These are phyloP conservation scores for Ilyonectria robusta DNA, from an alignment of 2,329 filamentous ascomycete genomes.

Conservation along the genomic window DNA sequence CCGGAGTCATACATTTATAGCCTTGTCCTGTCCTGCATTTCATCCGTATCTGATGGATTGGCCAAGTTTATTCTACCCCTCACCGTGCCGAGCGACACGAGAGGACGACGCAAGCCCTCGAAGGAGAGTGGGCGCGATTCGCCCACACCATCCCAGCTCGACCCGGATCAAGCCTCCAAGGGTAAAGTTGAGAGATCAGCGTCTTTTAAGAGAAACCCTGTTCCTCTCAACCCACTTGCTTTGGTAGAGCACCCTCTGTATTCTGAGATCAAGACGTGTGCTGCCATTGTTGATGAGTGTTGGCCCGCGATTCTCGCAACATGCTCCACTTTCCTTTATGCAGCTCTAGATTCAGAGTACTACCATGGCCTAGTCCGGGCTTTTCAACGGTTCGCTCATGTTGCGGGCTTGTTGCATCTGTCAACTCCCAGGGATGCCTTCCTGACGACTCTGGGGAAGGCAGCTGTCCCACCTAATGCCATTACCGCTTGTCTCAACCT, in stretches of 20 bases:
- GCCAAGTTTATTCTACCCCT: slow-evolving; percentile 94
- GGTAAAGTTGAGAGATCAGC: slow-evolving; percentile 69
- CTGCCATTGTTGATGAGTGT: slow-evolving; percentile 88
- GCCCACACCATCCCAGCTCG: slow-evolving; percentile 55
- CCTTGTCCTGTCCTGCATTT: slow-evolving; percentile 89
- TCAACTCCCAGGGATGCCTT: slow-evolving; percentile 93
- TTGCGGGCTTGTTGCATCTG: slow-evolving; percentile 88
- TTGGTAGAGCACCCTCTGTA: slow-evolving; percentile 81
- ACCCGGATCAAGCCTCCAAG: slow-evolving; percentile 52
- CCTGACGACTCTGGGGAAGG: slow-evolving; percentile 92
- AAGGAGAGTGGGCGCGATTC: slow-evolving; percentile 63
- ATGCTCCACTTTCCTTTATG: slow-evolving; percentile 95
- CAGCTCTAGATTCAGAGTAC: slow-evolving; percentile 91
- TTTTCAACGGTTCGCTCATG: slow-evolving; percentile 95
- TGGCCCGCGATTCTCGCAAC: slow-evolving; percentile 97
- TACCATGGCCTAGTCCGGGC: slow-evolving; percentile 93
- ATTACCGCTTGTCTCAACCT: slow-evolving; percentile 72
- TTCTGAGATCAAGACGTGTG: slow-evolving; percentile 81
- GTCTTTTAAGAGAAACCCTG: slow-evolving; percentile 81
- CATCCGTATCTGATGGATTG: slow-evolving; percentile 89
- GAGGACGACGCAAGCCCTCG: slow-evolving; percentile 65
- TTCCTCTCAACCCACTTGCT: slow-evolving; percentile 87
- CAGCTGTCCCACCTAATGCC: slow-evolving; percentile 88
- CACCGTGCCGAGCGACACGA: slow-evolving; percentile 82
- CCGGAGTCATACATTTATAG: slow-evolving; percentile 97